These are phyloP conservation scores for Leccinum longicurvipes DNA, from an alignment of 768 basidiomycete genomes.

Conservation along the genomic window DNA sequence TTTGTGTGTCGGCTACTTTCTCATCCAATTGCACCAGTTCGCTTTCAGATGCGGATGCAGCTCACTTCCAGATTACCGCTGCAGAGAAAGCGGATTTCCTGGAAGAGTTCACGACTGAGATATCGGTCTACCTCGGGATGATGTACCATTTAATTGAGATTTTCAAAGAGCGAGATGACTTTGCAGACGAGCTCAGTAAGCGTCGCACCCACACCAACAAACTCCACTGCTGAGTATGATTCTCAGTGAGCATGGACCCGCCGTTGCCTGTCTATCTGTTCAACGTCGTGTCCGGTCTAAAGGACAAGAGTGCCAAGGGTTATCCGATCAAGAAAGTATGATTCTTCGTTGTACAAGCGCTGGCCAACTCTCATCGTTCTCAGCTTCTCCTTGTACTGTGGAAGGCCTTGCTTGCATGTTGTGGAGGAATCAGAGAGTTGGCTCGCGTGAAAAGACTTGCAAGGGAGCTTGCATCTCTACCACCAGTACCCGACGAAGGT, in stretches of 20 bases:
- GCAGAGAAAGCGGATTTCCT: conserved; percentile 74
- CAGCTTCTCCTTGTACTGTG: conserved; percentile 91
- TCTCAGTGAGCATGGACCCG: conserved; percentile 88
- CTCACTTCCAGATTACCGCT: conserved; percentile 64
- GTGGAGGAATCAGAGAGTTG: conserved; percentile 89
- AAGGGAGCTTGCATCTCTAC: conserved; percentile 80
- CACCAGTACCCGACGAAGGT: conserved; percentile 47
- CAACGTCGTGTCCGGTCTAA: conserved; percentile 82
- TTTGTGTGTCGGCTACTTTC: neutral
- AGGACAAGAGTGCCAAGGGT: conserved; percentile 91
- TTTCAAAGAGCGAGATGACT: conserved; percentile 89
- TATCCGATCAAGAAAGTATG: conserved; percentile 96
- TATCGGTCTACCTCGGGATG: conserved; percentile 93
- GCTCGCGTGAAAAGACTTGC: conserved; percentile 78
- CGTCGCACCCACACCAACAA: neutral
- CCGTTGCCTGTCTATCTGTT: conserved; percentile 92
- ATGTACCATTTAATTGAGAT: conserved; percentile 93
- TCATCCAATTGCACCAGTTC: conserved; percentile 43
- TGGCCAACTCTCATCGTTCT: conserved; percentile 3
- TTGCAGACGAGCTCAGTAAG: conserved; percentile 96
- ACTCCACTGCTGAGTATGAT: conserved; percentile 5
- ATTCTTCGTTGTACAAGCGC: neutral
- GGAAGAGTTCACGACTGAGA: conserved; percentile 89
- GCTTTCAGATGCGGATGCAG: conserved; percentile 71
- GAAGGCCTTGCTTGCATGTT: conserved; percentile 90